Base-by-base conservation (phyloP, 257 asterid genomes). In the Mitragyna speciosa region DNA sequence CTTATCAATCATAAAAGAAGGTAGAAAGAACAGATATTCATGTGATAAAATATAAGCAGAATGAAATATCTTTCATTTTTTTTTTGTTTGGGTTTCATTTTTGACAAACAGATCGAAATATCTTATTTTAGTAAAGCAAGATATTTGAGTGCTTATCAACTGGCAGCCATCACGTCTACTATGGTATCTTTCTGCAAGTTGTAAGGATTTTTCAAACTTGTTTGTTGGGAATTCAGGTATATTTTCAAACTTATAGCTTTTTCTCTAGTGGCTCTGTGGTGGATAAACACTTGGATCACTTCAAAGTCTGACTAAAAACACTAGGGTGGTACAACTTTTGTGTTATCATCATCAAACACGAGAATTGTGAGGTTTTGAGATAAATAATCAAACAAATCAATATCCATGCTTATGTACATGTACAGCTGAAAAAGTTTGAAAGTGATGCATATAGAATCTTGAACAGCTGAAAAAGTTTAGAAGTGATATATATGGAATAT, bases 21-120 rank as follows among this genome's bases (percentile, higher is more conserved):
- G 41, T 28, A 0, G 12, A 72, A 45, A 10, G 0, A 63, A 24
- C 45, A 24, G 49, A 24, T 26, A 7, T 4, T 49, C 67, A 33
- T 28, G 30, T 39, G 70, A 52, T n/a, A 22, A 64, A 8, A 36
- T 28, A 80, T 86, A 86, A 89, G 91, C 86, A 81, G 39, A n/a
- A 14, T 4, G 3, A 36, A 36, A 36, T 36, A 36, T 36, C 41
- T 36, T 36, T 36, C 41, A 4, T 36, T 36, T 2, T 36, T 36
- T 36, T 36, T 36, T 36, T n/a, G n/a, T n/a, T 36, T 36, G 2
- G 41, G 41, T 36, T 36, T 36, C 4, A 36, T 36, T 2, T 36
- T 36, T 36, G 41, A 36, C 41, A 1, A 36, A 36, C 41, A 4
- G 41, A 4, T 36, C 41, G 47, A 76, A 78, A 63, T 87, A 86